Base-by-base conservation (phyloP, 2,329 filamentous ascomycete species). In the Aureobasidium sp. region DNA sequence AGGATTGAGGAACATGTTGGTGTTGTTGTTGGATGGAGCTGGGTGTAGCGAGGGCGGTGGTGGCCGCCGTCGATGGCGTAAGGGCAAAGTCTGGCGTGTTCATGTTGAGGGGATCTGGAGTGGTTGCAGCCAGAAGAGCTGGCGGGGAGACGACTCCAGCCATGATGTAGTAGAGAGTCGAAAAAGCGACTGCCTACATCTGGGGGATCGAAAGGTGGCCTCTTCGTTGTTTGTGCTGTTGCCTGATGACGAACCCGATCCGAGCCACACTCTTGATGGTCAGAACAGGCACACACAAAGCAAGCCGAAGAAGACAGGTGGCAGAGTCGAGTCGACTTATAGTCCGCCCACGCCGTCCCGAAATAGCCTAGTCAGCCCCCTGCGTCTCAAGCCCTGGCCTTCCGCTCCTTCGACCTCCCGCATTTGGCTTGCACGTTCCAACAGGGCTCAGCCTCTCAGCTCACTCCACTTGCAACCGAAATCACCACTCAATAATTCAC, bases 71-170 rank as follows among this genome's bases (percentile, higher is more conserved):
- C n/a, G 62, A 52, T 7, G 53, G 44, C 5, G 53, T 58, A 29
- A 60, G 55, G 3, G 27, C 22, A 41, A 63, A 60, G 56, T 63
- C 62, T 27, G 57, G 57, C 3, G 57, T 60, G 47, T 63, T 58
- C 62, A 63, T 63, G 45, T 63, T 63, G 55, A 63, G 55, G 22
- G 60, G 51, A 47, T 53, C 49, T 55, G 60, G 60, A 29, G 60
- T 62, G 22, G 49, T 56, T 44, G 58, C 58, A 22, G 45, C 57
- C 57, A 60, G 37, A 27, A 45, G 36, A 12, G 34, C 44, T 37
- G 60, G 51, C 42, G 49, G n/a, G 20, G 60, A 31, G 20, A 60
- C 36, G 17, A 61, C 47, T 36, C 59, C 59, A 31, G 45, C 57
- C 57, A 60, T 60, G 57, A 51, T 60, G 57, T 60, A 60, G 11